Evolutionary conservation across 805 yeast genomes (phyloP).

Genomic region (Nakazawaea ernobii): DNA sequence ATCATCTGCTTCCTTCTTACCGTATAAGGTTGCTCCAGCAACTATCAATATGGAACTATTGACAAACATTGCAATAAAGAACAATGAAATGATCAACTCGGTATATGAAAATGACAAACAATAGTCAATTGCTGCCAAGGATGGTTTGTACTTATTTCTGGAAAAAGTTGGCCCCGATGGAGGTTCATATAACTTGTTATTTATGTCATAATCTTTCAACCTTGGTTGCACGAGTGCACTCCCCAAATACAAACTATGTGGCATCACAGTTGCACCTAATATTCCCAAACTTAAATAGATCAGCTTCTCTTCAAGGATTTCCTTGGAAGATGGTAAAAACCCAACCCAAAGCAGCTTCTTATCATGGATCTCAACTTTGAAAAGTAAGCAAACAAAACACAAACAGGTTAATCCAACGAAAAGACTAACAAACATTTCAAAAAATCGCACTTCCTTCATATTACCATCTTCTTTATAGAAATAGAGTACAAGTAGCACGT

Average conservation of each 20-base stretch:
- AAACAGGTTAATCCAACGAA: constrained; percentile 78
- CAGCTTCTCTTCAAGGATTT: constrained; percentile 54
- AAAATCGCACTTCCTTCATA: constrained; percentile 65
- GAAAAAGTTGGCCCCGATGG: constrained; percentile 27
- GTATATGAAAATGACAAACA: constrained; percentile 61
- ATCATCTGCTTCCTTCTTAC: constrained; percentile 52
- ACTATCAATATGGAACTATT: constrained; percentile 75
- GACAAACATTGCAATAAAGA: constrained; percentile 77
- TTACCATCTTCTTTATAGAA: constrained; percentile 87
- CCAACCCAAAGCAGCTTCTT: constrained; percentile 64
- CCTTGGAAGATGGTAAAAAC: constrained; percentile 46
- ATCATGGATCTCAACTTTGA: constrained; percentile 56
- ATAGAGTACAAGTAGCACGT: constrained; percentile 77
- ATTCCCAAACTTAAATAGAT: constrained; percentile 78
- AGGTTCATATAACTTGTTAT: constrained; percentile 16
- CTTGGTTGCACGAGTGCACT: constrained; percentile 45
- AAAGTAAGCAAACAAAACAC: constrained; percentile 77
- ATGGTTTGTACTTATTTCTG: constrained; percentile 55
- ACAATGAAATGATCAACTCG: constrained; percentile 60
- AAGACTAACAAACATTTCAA: constrained; percentile 75
- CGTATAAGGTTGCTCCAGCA: constrained; percentile 69
- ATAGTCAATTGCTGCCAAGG: constrained; percentile 58
- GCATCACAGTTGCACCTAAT: constrained; percentile 52
- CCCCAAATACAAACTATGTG: constrained; percentile 43
- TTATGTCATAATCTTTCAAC: constrained; percentile 37